Conservation (phyloP, 2,329 filamentous ascomycete species). For the Cordyceps pruinosa region DNA sequence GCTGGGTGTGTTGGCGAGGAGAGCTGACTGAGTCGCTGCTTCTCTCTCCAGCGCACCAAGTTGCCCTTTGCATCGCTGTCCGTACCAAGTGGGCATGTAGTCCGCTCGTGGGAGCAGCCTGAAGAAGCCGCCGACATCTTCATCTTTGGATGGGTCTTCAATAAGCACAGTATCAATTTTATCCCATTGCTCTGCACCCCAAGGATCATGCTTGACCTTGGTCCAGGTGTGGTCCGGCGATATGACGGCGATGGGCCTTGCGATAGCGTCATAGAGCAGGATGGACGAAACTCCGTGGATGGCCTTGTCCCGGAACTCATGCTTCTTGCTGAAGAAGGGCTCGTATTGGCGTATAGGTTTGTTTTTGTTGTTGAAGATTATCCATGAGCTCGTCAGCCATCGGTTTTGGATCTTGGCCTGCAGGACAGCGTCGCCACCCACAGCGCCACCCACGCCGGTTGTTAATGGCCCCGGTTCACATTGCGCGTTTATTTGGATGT, state of each 20-base stretch:
- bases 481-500: conserved; percentile 10
- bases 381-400: conserved; percentile 19
- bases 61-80: conserved; percentile 1
- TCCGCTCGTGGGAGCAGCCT: not conserved
- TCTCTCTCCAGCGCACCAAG: not conserved
- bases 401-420: not conserved
- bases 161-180: conserved; percentile 8
- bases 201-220: conserved; percentile 13
- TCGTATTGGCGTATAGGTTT: conserved; percentile 16
- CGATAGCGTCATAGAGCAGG: conserved; percentile 14
- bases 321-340: conserved; percentile 17
- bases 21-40: conserved; percentile 1
- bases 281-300: conserved; percentile 10
- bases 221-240: conserved; percentile 18
- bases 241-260: conserved; percentile 14
- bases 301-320: conserved; percentile 12
- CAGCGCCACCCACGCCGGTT: no score
- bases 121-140: conserved; percentile 7
- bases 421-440: not conserved
- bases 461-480: conserved; percentile 7
- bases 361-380: conserved; percentile 20
- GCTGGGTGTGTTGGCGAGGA: conserved; percentile 1
- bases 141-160: not conserved
- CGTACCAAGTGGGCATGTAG: conserved; percentile 18
- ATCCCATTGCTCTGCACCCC: conserved; percentile 11